These are phyloP conservation scores for Gossypium raimondii DNA, from an alignment of 345 rosid species.

Conservation along the genomic window DNA sequence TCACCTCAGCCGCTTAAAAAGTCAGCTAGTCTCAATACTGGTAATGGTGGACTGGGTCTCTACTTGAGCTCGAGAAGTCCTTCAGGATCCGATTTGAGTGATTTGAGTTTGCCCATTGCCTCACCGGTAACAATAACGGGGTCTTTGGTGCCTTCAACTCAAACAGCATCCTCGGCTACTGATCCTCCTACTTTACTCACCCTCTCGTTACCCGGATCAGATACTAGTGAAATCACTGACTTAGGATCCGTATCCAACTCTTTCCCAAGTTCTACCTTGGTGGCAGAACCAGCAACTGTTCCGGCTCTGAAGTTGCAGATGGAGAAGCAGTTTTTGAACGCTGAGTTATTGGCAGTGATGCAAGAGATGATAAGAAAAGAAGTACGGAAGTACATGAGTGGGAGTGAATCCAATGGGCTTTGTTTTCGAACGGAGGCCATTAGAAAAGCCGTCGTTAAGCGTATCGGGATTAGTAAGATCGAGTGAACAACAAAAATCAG, in stretches of 20 bases:
- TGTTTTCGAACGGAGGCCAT: conserved; percentile 48
- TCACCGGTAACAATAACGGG: conserved; percentile 39
- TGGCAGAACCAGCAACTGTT: neutral
- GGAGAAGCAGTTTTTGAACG: conserved; percentile 54
- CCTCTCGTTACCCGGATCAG: conserved; percentile 66
- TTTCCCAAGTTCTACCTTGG: neutral
- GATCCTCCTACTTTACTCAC: conserved; percentile 62
- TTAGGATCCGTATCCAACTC: conserved; percentile 17
- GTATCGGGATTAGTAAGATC: conserved; percentile 62
- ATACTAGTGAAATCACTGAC: conserved; percentile 27
- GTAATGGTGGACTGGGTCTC: conserved; percentile 35
- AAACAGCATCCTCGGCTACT: conserved; percentile 30
- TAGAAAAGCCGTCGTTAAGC: conserved; percentile 58
- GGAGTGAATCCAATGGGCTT: conserved; percentile 44
- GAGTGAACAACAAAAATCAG: conserved; percentile 22
- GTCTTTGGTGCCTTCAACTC: conserved; percentile 31
- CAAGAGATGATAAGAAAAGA: conserved; percentile 74
- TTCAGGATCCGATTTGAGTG: conserved; percentile 70
- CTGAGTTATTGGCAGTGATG: conserved; percentile 59
- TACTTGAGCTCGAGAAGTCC: conserved; percentile 57
- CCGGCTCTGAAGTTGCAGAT: conserved; percentile 14
- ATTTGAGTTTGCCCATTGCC: conserved; percentile 44
- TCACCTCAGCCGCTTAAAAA: conserved; percentile 55
- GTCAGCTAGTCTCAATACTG: conserved; percentile 57
- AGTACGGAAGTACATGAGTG: conserved; percentile 63